These are phyloP conservation scores for Craterostigma plantagineum DNA, from an alignment of 257 asterid species.

Conservation along the genomic window DNA sequence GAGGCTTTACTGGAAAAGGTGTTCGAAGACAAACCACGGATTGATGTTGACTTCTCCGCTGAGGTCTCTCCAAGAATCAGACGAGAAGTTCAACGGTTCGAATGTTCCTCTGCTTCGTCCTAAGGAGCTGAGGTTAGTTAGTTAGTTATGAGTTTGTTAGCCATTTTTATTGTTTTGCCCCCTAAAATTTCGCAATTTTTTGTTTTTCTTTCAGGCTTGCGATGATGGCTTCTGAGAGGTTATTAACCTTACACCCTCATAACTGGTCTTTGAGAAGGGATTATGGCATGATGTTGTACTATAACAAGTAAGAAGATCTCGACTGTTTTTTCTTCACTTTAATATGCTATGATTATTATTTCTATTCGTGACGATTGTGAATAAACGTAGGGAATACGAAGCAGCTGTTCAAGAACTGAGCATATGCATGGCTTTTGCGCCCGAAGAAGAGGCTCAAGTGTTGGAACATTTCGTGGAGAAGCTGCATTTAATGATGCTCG, in stretches of 20 bases:
- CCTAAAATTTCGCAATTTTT: background rate
- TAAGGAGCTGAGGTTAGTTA: conserved; percentile 56
- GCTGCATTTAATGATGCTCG: too few species aligned
- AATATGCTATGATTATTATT: background rate
- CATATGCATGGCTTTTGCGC: conserved; percentile 93
- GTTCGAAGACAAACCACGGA: too few species aligned
- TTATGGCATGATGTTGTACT: conserved; percentile 63
- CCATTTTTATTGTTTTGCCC: too few species aligned
- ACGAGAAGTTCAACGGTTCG: too few species aligned
- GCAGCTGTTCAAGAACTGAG: conserved; percentile 90
- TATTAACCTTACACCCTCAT: conserved; percentile 61
- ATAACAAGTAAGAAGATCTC: conserved; percentile 24
- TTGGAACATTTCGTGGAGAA: too few species aligned
- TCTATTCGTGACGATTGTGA: background rate
- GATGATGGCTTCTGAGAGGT: conserved; percentile 56
- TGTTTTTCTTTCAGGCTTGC: conserved; percentile 36
- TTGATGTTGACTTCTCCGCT: too few species aligned
- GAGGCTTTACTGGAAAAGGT: too few species aligned
- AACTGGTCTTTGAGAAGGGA: conserved; percentile 59
- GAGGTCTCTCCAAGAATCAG: too few species aligned
- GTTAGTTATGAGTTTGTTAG: too few species aligned
- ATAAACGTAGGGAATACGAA: conserved; percentile 44
- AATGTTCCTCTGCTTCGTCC: too few species aligned
- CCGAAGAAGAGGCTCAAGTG: too few species aligned
- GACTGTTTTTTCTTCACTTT: background rate